A percentile compares a stretch with the other conserved stretches of the same genome.
phyloP scores from a whole-genome alignment of 306 rosid species.

The Dalbergia cultrata region DNA sequence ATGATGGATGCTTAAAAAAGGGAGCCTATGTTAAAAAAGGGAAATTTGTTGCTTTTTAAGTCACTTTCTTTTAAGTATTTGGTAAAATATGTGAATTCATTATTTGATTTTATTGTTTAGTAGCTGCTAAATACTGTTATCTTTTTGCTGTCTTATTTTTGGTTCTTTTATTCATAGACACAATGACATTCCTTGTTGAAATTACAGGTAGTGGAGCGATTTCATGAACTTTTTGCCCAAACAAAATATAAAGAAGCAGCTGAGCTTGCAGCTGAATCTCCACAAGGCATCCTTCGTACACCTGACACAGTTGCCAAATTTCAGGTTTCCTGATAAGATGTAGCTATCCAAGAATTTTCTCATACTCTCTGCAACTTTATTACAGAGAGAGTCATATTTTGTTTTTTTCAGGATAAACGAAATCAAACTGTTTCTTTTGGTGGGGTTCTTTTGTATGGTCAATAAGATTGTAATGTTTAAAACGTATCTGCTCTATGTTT shows the following conservation, averaged over 20 bases:
- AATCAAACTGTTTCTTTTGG: slow-evolving; percentile 3
- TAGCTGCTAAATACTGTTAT: slow-evolving; percentile 14
- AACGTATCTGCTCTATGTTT: slow-evolving; percentile 41
- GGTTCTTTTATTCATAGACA: slow-evolving; percentile 35
- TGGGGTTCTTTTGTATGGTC: slow-evolving; percentile 13
- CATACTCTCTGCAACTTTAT: slow-evolving; percentile 15
- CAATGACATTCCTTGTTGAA: slow-evolving; percentile 42
- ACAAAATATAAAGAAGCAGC: slow-evolving; percentile 99
- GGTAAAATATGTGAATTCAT: neutral
- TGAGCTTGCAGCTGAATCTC: slow-evolving; percentile 99
- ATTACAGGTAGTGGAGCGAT: slow-evolving; percentile 94
- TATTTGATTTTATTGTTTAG: neutral
- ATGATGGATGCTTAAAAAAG: slow-evolving; percentile 21
- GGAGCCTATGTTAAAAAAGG: neutral
- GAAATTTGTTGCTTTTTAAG: slow-evolving; percentile 38
- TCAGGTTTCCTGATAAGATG: slow-evolving; percentile 66
- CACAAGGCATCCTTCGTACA: slow-evolving; percentile 97
- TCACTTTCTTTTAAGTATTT: slow-evolving; percentile 16
- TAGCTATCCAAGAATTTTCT: slow-evolving; percentile 17
- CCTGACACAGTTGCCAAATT: slow-evolving; percentile 99
- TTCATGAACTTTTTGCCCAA: slow-evolving; percentile 98
- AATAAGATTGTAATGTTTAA: neutral
- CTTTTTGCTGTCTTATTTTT: slow-evolving; percentile 21
- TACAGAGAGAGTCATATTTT: neutral
- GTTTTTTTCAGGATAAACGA: neutral